These are phyloP conservation scores for Penicillium arizonense DNA, from an alignment of 495 filamentous ascomycete genomes.

Conservation along the genomic window DNA sequence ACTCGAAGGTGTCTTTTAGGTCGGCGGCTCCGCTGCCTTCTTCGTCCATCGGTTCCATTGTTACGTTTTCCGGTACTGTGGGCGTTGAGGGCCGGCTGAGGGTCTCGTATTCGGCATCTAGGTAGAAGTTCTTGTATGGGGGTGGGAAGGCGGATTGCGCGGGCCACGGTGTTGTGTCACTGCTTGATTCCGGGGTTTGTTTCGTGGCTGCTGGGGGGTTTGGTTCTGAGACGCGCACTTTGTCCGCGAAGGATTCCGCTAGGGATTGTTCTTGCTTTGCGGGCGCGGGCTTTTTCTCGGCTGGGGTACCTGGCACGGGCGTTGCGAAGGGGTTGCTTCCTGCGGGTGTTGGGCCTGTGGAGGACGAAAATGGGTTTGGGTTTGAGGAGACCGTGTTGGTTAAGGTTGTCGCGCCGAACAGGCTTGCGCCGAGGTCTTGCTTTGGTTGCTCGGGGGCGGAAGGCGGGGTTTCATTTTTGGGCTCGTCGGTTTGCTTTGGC, in stretches of 20 bases:
- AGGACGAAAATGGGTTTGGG: constrained; percentile 58
- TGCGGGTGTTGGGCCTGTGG: constrained; percentile 17
- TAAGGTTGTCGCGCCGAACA: constrained; percentile 51
- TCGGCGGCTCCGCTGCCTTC: constrained; percentile 54
- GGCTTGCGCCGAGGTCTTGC: constrained; percentile 54
- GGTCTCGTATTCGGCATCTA: constrained; percentile 92
- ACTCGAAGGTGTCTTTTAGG: constrained; percentile 81
- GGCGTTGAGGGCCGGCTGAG: constrained; percentile 53
- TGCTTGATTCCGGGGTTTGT: constrained; percentile 30
- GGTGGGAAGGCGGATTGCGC: constrained; percentile 56
- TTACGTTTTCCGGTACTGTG: constrained; percentile 46
- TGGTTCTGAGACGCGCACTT: constrained; percentile 52
- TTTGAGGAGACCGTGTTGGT: constrained; percentile 46
- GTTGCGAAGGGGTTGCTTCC: constrained; percentile 49
- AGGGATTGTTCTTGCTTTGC: constrained; percentile 35
- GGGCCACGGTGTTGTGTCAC: constrained; percentile 68
- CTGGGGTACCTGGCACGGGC: constrained; percentile 37
- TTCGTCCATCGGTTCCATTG: constrained; percentile 57
- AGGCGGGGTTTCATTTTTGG: constrained; percentile 32
- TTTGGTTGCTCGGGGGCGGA: constrained; percentile 31
- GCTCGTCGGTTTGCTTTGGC: constrained; percentile 29
- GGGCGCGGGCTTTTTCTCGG: constrained; percentile 16
- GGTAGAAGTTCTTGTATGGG: constrained; percentile 72
- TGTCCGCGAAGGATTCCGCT: constrained; percentile 72
- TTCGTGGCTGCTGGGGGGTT: constrained; percentile 35